A percentile compares a stretch with the other conserved stretches of the same genome.
Conservation (phyloP, 768 basidiomycete species). For the Dioszegia hungarica region DNA sequence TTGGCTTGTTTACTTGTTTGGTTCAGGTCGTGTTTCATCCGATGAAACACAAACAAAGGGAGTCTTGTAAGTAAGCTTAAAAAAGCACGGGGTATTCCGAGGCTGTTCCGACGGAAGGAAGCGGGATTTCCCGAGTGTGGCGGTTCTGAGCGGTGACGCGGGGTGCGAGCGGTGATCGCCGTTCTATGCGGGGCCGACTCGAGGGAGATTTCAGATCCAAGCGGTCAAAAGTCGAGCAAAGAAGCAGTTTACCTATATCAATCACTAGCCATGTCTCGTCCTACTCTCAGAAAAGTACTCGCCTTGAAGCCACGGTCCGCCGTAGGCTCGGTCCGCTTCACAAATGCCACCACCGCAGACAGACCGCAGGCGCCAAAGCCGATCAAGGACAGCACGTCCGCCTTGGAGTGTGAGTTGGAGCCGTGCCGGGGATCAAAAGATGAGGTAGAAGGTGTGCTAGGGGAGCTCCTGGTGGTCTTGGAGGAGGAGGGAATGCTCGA, state of each 20-base stretch:
- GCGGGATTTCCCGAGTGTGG: not conserved
- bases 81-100: no score
- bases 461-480: no score
- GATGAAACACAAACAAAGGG: slow-evolving; percentile 2
- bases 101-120: no score
- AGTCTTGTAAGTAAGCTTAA: no score
- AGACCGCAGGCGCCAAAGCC: slow-evolving; percentile 50
- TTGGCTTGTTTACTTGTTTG: slow-evolving; percentile 10
- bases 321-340: not conserved
- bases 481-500: no score
- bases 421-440: no score
- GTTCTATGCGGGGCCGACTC: not conserved
- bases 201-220: not conserved
- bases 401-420: slow-evolving; percentile 65
- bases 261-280: not conserved
- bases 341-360: slow-evolving; percentile 3
- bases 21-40: not conserved
- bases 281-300: not conserved
- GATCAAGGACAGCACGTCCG: slow-evolving; percentile 89
- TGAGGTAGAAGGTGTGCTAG: not conserved
- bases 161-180: not conserved
- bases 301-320: not conserved
- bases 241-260: no score
- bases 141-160: not conserved
- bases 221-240: not conserved